A percentile compares a stretch with the other conserved stretches of the same genome.
These are phyloP conservation scores for Ochromonas danica DNA, from an alignment of 108 stramenopile species.

Conservation along the genomic window DNA sequence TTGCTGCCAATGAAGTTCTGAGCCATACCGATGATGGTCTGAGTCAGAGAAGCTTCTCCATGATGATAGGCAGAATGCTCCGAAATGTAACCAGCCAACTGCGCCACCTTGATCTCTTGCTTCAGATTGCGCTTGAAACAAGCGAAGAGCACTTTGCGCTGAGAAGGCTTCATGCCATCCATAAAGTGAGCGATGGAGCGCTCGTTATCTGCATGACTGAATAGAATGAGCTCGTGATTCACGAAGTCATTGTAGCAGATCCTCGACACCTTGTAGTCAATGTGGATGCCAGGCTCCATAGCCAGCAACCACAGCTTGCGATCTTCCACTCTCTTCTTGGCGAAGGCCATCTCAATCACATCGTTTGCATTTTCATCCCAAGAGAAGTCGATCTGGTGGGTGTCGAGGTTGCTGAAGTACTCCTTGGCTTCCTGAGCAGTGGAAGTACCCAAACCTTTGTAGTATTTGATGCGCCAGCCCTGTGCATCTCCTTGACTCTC, in stretches of 20 bases:
- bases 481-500: conserved; percentile 68
- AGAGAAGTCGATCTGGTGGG: conserved; percentile 59
- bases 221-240: conserved; percentile 94
- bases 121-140: conserved; percentile 96
- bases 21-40: conserved; percentile 95
- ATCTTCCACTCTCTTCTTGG: conserved; percentile 85
- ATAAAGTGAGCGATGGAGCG: conserved; percentile 88
- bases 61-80: conserved; percentile 96
- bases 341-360: conserved; percentile 96
- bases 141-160: conserved; percentile 94
- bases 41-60: conserved; percentile 88
- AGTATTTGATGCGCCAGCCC: conserved; percentile 90
- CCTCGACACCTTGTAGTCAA: conserved; percentile 72
- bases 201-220: conserved; percentile 85
- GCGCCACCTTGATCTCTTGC: conserved; percentile 97
- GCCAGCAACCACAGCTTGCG: conserved; percentile 85
- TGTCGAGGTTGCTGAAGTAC: conserved; percentile 62
- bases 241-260: conserved; percentile 85
- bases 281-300: conserved; percentile 72
- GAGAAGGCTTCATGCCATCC: conserved; percentile 98
- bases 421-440: conserved; percentile 87
- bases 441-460: conserved; percentile 98
- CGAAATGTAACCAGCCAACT: conserved; percentile 61
- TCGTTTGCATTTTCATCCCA: conserved; percentile 53
- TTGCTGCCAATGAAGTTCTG: conserved; percentile 92